Base-by-base conservation (phyloP, 1,139 yeast genomes). In the Protomyces pachydermus region DNA sequence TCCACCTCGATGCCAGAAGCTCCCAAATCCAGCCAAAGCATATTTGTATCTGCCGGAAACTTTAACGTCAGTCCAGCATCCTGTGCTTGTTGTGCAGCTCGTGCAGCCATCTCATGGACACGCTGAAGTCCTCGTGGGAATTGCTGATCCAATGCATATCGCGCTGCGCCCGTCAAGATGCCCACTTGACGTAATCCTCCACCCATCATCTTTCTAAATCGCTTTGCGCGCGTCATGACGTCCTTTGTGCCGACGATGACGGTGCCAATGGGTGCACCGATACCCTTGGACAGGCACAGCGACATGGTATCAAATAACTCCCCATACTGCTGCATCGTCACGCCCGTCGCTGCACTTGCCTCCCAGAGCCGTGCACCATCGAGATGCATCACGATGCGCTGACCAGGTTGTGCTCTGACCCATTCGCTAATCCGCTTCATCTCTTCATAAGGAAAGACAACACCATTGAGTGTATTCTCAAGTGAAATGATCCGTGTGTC, bases 291-390 rank as follows among this genome's bases (percentile, higher is more conserved):
- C 67, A 91, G 78, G 76, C 98, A 91, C 65, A 91, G 81, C 5
- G 97, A 89, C 61, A 91, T 89, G 45, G 95, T 84, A 76, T 91
- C 98, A 74, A 91, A 91, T 70, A 85, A 78, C 68, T 82, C 79
- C 72, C 96, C 88, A 75, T 86, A 90, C 72, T 89, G 91, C 56
- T 76, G 76, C 65, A 91, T 76, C 12, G 89, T 77, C 50, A 89
- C 79, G 8, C 88, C 91, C 32, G 95, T 83, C 57, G 82, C 93
- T 6, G 82, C 88, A 37, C 86, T 79, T 1, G 97, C 97, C 73
- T 91, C 90, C 95, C 96, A 91, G 67, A 91, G 79, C 70, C 98
- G 81, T n/a, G 98, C 98, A 68, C 98, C 98, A 73, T 91, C 98
- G 72, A 91, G 83, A 74, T 91, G 98, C 71, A 91, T 77, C 69